Evolutionary conservation across 768 basidiomycete species (phyloP).

Genomic region (Mycena maculata): DNA sequence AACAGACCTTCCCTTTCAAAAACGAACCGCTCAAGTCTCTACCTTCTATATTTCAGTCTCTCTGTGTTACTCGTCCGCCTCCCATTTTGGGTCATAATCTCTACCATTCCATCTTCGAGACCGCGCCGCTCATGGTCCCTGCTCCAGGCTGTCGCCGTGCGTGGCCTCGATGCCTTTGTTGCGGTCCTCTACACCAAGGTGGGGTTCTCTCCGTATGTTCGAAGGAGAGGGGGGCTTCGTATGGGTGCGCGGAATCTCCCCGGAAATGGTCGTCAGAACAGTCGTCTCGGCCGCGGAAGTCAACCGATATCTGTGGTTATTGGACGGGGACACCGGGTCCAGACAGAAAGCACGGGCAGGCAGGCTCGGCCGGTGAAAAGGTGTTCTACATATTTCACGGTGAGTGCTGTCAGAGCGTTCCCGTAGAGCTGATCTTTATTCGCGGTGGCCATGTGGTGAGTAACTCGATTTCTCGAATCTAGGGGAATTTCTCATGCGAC

Average conservation of each 20-base stretch:
- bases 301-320: not conserved
- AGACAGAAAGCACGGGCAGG: not conserved
- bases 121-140: constrained; percentile 61
- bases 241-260: not conserved
- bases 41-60: constrained; percentile 55
- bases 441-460: not conserved
- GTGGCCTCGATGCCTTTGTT: constrained; percentile 39
- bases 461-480: not conserved
- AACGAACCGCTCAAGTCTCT: constrained; percentile 63
- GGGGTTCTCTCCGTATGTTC: constrained; percentile 59
- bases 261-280: not conserved
- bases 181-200: constrained; percentile 48
- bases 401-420: not conserved
- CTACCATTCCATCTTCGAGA: constrained; percentile 54
- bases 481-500: not conserved
- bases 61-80: constrained; percentile 52
- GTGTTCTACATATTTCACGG: not conserved
- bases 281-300: not conserved
- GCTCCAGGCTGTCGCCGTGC: constrained; percentile 46
- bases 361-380: not conserved
- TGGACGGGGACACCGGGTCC: not conserved
- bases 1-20: constrained; percentile 36
- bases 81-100: constrained; percentile 59
- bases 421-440: not conserved
- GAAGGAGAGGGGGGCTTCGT: not conserved